Evolutionary conservation across 331 rosid species (phyloP), one percentile per base, ranked within the genome.

Genomic region (Pyrus hybrid): DNA sequence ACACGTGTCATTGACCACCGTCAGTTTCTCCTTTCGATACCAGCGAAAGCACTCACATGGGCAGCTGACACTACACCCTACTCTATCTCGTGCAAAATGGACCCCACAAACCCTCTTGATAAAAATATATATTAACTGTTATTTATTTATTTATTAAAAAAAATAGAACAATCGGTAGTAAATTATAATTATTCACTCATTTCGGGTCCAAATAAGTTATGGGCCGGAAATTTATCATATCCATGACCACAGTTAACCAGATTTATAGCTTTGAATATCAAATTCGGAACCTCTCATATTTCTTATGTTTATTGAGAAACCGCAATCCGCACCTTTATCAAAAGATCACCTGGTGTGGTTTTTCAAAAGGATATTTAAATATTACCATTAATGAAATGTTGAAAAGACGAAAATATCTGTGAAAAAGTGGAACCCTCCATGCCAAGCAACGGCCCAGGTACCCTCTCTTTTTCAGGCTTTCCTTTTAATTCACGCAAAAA

Each of bases 1-100:
- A 71, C 91, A 81, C 90, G 91, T 88, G 83, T 68, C 77, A 80
- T 79, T 89, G 88, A 86, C 86, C 89, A 89, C 93, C 91, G 93
- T 72, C 89, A 6, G 80, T 79, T 84, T 54, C 64, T 87, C 87
- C 84, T 84, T 80, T 83, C 68, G 81, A 80, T 91, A 85, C 84
- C 80, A 86, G 91, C 80, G 22, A 57, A 41, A 29, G 77, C 89
- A 71, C 83, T 80, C 97, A 92, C 93, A 85, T 90, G 97, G 71
- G 56, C 56, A 3, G 72, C 91, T 92, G 96, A 82, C 89, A 76
- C 79, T 29, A 37, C 81, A 78, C 73, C 73, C 80, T 10, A 64
- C 87, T 30, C 83, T 32, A 79, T 89, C 97, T 85, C 90, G 85
- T 91, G 97, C 85, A 60, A 0, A 10, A 22, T 63, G 77, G 80